Evolutionary conservation across 2,329 filamentous ascomycete species (phyloP), one percentile per base, ranked within the genome.

Genomic region (Emericellopsis atlantica): DNA sequence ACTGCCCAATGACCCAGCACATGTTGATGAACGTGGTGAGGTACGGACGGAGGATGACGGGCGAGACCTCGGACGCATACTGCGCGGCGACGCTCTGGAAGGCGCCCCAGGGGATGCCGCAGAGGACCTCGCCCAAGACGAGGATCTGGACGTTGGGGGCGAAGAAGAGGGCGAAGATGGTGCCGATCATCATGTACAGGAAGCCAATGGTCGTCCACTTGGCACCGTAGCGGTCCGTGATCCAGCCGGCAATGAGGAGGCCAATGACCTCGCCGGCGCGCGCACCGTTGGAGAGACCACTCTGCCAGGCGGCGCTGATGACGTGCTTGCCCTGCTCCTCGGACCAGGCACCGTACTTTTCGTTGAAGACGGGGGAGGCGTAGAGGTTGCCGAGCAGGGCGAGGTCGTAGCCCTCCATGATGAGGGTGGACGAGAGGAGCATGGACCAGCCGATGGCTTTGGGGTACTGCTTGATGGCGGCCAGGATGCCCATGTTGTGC

Each of bases 1-100:
- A 62, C 45, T 75, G 70, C 1, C 72, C 72, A 38, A 74, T 67
- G 3, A 72, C 67, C 67, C 70, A 76, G 46, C 71, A 75, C 54
- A 74, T 62, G 45, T 76, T 76, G 49, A 70, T 69, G 29, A 40
- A 48, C 8, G 31, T 47, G 4, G 42, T 45, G 32, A 48, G 41
- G 36, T 48, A 47, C 1, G 45, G 44, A 4, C 45, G 41, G 11
- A 47, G 45, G 7, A 41, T 36, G 14, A 33, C 40, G 15, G 45
- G 45, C 33, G 41, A 40, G 32, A 47, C 44, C 12, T 47, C 44
- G 15, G 44, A 32, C 12, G 36, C 42, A 31, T 43, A 46, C 3
- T 45, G 44, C 3, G 40, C 43, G 11, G 45, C 43, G 8, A 46
- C 42, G 21, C 44, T 44, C 38, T 47, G 44, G 34, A 45, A 46